Conservation (phyloP, 306 rosid genomes). For the Vigna mungo region DNA sequence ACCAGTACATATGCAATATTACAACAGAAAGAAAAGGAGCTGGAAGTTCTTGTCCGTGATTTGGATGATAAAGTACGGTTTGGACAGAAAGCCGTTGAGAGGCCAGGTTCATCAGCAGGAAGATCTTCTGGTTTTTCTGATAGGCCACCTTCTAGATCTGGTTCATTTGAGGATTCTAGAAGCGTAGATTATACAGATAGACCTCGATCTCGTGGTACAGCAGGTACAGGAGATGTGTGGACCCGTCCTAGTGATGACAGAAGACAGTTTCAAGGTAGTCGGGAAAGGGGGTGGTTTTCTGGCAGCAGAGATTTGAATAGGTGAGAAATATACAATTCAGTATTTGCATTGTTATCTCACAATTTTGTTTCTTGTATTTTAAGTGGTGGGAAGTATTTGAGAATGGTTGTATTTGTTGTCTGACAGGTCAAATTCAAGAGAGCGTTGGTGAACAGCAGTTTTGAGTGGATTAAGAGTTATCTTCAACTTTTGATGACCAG, state of each 20-base stretch:
- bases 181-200: constrained; percentile 69
- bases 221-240: constrained; percentile 81
- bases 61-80: constrained; percentile 93
- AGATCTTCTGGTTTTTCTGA: constrained; percentile 62
- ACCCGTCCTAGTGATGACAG: constrained; percentile 73
- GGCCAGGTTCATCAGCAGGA: constrained; percentile 89
- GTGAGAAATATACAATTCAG: constrained; percentile 52
- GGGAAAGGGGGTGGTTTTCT: constrained; percentile 83
- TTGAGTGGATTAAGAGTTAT: constrained; percentile 54
- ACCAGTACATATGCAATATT: constrained; percentile 45
- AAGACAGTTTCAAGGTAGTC: constrained; percentile 71
- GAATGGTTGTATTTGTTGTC: constrained; percentile 39
- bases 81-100: constrained; percentile 85
- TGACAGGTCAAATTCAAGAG: constrained; percentile 56
- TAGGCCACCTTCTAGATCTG: constrained; percentile 76
- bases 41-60: constrained; percentile 71
- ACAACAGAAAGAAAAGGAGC: constrained; percentile 67
- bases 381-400: constrained; percentile 16
- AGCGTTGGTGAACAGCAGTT: constrained; percentile 57
- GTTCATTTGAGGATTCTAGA: constrained; percentile 81
- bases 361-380: constrained; percentile 10
- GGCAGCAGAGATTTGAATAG: constrained; percentile 74
- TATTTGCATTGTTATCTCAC: constrained; percentile 8
- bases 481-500: constrained; percentile 57
- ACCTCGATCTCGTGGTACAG: constrained; percentile 84